Evolutionary conservation across 2,329 filamentous ascomycete species (phyloP).

Genomic region (Calonectria pteridis): DNA sequence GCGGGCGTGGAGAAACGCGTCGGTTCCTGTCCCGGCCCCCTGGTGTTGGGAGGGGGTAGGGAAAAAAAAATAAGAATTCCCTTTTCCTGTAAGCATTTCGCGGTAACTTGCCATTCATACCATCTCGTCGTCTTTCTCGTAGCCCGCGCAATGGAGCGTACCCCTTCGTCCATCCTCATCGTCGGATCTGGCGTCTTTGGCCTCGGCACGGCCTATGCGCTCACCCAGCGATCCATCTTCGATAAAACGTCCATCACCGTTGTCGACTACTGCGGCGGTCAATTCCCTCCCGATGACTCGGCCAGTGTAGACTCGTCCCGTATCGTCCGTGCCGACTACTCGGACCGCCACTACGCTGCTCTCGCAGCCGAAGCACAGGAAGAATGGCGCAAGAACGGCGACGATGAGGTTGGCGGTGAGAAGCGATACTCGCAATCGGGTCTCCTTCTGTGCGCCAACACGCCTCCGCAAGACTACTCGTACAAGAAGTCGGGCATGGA

Average conservation of each 20-base stretch:
- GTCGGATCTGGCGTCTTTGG: conserved; percentile 77
- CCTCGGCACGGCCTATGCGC: conserved; percentile 72
- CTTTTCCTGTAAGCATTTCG: conserved; percentile 3
- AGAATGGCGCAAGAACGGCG: conserved; percentile 73
- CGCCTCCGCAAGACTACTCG: conserved; percentile 46
- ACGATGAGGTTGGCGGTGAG: conserved; percentile 68
- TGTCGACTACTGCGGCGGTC: conserved; percentile 66
- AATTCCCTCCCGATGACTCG: conserved; percentile 71
- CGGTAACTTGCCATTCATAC: conserved; percentile 21
- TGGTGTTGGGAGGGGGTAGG: not conserved
- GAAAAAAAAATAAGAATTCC: not conserved
- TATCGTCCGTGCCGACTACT: conserved; percentile 82
- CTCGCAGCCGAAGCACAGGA: conserved; percentile 79
- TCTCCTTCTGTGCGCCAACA: conserved; percentile 72
- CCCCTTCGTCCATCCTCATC: conserved; percentile 71
- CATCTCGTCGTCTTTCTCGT: conserved; percentile 2
- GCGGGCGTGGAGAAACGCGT: conserved; percentile 19
- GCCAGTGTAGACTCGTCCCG: conserved; percentile 74
- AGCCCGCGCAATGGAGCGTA: conserved; percentile 44
- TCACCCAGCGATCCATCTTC: conserved; percentile 73
- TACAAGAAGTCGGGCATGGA: conserved; percentile 61
- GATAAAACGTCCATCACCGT: conserved; percentile 67
- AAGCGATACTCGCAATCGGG: conserved; percentile 80
- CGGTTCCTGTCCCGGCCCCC: conserved; percentile 12
- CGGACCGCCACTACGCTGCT: conserved; percentile 79